Base-by-base conservation (phyloP, 306 rosid species). In the Dalbergia cultrata region DNA sequence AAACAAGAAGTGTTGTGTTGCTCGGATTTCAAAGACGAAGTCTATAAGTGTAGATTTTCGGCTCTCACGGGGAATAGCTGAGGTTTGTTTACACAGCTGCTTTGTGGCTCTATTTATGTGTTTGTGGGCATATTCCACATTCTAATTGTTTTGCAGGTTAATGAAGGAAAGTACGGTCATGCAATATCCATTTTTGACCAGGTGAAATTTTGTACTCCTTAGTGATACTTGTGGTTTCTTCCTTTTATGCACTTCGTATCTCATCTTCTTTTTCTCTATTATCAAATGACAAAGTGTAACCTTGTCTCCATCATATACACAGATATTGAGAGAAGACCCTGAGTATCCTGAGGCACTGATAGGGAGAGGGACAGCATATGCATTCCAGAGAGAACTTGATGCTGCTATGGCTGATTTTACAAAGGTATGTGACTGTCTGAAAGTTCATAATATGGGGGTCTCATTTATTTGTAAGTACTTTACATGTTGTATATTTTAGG, bases 1-100 rank as follows among this genome's bases (percentile, higher is more conserved):
- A 87, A 87, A 83, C 76, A 93, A 93, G 61, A 95, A 93, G 88
- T 93, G 90, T 72, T 85, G 83, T 44, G 91, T 91, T 82, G 80
- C 96, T 80, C 90, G 90, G 84, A 79, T 91, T 84, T 91, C 99
- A 81, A 93, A 88, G 85, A 34, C 94, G 18, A 95, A 91, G 84
- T 95, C 99, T 13, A 88, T 93, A 67, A 91, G 92, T 83, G 94
- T 95, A 80, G 99, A 95, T 89, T 91, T 95, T 71, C 93, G 98
- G 79, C 93, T 95, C 64, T 93, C 99, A 73, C 91, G 96, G 85
- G 99, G 98, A 63, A 95, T 95, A 82, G 98, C 98, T 14, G 94
- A 95, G 99, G 99, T 95, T 83, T 83, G 88, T 74, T 74, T 64
- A 33, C 73, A 62, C 75, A 68, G 11, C 74, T 84, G 52, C 52